Evolutionary conservation across 305 asterid genomes (phyloP), one percentile per base, ranked within the genome.

Genomic region (Fraxinus greggii): DNA sequence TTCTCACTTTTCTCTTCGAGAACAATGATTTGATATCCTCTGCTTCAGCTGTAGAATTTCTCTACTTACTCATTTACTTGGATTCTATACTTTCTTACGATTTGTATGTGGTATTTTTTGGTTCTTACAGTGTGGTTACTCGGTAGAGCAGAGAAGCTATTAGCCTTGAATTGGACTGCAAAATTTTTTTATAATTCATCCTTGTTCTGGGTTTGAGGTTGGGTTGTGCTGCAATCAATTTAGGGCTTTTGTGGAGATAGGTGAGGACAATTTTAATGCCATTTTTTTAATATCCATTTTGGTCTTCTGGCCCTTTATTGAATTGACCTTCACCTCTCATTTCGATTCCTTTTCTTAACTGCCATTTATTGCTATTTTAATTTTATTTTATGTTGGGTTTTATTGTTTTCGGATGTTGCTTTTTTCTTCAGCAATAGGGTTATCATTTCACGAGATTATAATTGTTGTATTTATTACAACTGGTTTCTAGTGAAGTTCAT

Each of bases 311-410:
- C 32, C 4, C 78, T 79, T 19, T 59, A 77, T 80, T 86, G 83
- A 78, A 80, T 77, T 51, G 79, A 73, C 88, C 87, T 80, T 89
- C 84, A 65, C 87, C 87, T 65, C 26, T 65, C 73, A 9, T 65
- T 26, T 9, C 35, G 33, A 12, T 65, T 67, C 21, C 74, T 67
- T 26, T 67, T 76, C 17, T 32, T 23, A 54, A 29, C 36, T 77
- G 29, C 31, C 80, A 29, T 56, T 78, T 78, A 23, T 67, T 65
- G 73, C 73, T 28, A 12, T 67, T 28, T 3, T 10, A 67, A 67
- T 26, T 2, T 61, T 23, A 23, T 65, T 65, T 26, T 35, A 26
- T 10, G n/a, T 65, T 65, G 35, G 73, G 35, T 65, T 65, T 65
- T 65, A 7, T 63, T 24, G 72, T 63, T 24, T 63, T 9, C 7